A percentile compares a stretch with the other conserved stretches of the same genome.
These are phyloP conservation scores for Phaeoacremonium minimum DNA, from an alignment of 2,329 filamentous ascomycete species.

Conservation along the genomic window DNA sequence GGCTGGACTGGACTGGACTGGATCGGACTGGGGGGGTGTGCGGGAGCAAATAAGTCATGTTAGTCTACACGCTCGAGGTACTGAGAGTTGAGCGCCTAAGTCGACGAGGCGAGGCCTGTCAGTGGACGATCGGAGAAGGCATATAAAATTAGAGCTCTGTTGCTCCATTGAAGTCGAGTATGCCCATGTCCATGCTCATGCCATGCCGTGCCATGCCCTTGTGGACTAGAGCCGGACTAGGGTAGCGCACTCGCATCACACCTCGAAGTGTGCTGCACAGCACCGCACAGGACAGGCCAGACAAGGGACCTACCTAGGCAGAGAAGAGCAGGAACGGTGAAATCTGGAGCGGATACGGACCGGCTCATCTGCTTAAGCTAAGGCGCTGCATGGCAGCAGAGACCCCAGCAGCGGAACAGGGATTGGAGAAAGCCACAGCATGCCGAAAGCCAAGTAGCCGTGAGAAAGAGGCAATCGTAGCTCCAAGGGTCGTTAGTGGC, in stretches of 20 bases:
- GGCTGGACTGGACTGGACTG: too few species aligned
- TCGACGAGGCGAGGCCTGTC: conserved; percentile 30
- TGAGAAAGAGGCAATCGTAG: conserved; percentile 25
- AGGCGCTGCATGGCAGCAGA: conserved; percentile 25
- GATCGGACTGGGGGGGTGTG: conserved; percentile 23
- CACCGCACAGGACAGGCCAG: too few species aligned
- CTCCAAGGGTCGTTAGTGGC: conserved; percentile 24
- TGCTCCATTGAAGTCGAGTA: conserved; percentile 35
- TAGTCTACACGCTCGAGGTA: too few species aligned
- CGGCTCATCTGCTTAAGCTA: conserved; percentile 26
- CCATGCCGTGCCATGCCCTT: too few species aligned
- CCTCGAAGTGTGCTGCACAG: too few species aligned
- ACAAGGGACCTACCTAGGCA: too few species aligned
- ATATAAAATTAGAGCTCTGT: conserved; percentile 43
- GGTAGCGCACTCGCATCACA: too few species aligned
- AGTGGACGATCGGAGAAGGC: conserved; percentile 32
- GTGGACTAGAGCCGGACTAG: too few species aligned
- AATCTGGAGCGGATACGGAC: conserved; percentile 40
- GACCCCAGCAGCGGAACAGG: conserved; percentile 7
- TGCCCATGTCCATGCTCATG: too few species aligned
- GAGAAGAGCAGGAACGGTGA: conserved; percentile 24
- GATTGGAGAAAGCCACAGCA: conserved; percentile 12
- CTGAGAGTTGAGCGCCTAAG: conserved; percentile 40
- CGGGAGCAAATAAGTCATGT: conserved; percentile 32
- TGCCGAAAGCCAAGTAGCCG: conserved; percentile 24